phyloP scores from a whole-genome alignment of 2,329 filamentous ascomycete species.

The Penicillium aurantiogriseum region DNA sequence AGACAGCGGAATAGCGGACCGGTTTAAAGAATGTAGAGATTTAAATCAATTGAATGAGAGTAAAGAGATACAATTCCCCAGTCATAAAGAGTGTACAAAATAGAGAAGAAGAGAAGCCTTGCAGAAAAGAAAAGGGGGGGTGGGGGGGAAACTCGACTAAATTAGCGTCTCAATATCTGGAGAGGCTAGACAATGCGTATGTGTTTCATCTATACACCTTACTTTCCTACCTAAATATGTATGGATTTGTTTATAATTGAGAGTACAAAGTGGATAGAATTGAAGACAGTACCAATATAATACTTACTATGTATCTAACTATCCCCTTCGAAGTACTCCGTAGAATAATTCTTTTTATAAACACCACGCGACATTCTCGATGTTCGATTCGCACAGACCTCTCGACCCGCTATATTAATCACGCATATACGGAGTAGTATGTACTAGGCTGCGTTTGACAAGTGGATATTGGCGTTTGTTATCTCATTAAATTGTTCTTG shows the following conservation, averaged over 20 bases:
- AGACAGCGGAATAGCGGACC: neutral
- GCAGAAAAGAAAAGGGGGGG: conserved; percentile 12
- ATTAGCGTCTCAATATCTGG: conserved; percentile 4
- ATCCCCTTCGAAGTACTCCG: neutral
- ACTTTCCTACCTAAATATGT: neutral
- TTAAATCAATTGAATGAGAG: conserved; percentile 2
- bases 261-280: neutral
- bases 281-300: neutral
- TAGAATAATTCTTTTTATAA: neutral
- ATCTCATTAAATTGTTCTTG: neutral
- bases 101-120: conserved; percentile 6
- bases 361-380: neutral
- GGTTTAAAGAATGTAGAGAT: conserved; percentile 1
- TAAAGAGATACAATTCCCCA: neutral
- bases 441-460: neutral
- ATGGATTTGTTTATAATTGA: neutral
- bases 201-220: conserved; percentile 2
- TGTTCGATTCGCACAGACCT: neutral
- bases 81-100: conserved; percentile 4
- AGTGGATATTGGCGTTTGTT: neutral
- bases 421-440: neutral
- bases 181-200: neutral
- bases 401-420: neutral
- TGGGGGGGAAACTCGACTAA: neutral
- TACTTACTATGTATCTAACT: neutral